Percentiles rank a stretch among this genome's conserved stretches.
These are phyloP conservation scores for Malassezia sp. DNA, from an alignment of 1,284 basidiomycete species.

Conservation along the genomic window DNA sequence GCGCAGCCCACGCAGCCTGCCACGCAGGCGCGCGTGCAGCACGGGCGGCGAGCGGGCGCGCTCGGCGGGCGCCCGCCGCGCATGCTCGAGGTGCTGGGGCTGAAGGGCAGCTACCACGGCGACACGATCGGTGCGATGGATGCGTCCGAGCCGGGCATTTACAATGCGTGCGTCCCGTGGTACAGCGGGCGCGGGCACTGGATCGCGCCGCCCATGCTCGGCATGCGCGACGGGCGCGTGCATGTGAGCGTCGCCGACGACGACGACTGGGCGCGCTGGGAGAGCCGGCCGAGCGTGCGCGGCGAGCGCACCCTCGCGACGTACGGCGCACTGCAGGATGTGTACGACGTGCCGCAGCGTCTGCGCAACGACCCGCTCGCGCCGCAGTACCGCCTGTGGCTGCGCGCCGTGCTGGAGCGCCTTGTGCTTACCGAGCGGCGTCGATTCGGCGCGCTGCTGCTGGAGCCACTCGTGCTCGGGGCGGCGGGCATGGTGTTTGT, in stretches of 20 bases:
- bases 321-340: conserved; percentile 53
- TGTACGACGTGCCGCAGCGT: conserved; percentile 65
- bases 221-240: conserved; percentile 51
- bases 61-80: conserved; percentile 21
- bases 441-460: conserved; percentile 60
- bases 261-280: not conserved
- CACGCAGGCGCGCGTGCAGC: conserved; percentile 8
- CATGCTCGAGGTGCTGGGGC: conserved; percentile 67
- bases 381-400: conserved; percentile 56
- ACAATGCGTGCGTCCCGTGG: conserved; percentile 78
- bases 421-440: conserved; percentile 48
- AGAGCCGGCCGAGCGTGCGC: not conserved
- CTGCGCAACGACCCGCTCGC: conserved; percentile 56
- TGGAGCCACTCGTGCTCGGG: conserved; percentile 88
- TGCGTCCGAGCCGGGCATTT: conserved; percentile 74
- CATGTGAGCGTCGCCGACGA: conserved; percentile 8
- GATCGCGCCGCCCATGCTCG: conserved; percentile 72
- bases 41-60: conserved; percentile 21
- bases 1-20: conserved; percentile 26
- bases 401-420: conserved; percentile 53
- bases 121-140: conserved; percentile 98
- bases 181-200: conserved; percentile 82
- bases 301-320: not conserved
- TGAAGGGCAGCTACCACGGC: conserved; percentile 91
- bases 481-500: conserved; percentile 97